Evolutionary conservation across 257 asterid genomes (phyloP).

Genomic region (Solanum clarkiae): DNA sequence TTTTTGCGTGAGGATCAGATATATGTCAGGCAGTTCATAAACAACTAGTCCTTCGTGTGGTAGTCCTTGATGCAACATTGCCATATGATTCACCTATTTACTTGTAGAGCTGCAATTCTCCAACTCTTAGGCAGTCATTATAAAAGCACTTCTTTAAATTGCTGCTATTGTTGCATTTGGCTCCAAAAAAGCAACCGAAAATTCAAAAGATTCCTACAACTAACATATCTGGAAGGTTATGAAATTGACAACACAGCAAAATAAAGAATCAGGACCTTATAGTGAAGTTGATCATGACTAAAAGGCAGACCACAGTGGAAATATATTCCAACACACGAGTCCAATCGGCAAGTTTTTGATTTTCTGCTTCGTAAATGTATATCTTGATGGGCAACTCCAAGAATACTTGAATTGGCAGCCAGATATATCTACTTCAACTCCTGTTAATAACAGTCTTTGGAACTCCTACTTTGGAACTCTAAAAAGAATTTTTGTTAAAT

Average conservation of each 20-base stretch:
- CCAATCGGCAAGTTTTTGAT: neutral
- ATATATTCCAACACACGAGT: neutral
- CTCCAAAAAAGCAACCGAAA: neutral
- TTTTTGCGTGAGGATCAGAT: neutral
- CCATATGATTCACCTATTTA: neutral
- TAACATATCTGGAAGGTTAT: neutral
- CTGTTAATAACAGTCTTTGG: neutral
- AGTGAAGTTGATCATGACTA: neutral
- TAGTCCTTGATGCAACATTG: neutral
- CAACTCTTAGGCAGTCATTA: neutral
- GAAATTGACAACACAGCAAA: neutral
- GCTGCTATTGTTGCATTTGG: neutral
- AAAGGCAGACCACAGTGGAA: neutral
- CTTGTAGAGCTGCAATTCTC: neutral
- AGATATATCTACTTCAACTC: neutral
- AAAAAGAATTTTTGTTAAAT: neutral
- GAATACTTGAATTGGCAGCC: neutral
- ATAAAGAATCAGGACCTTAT: neutral
- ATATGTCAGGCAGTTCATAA: neutral
- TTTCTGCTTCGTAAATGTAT: neutral
- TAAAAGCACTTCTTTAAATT: neutral
- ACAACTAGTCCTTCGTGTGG: neutral
- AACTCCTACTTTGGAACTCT: neutral
- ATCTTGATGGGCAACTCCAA: neutral
- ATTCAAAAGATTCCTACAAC: neutral